Evolutionary conservation across 106 monocot species (phyloP), one percentile per base, ranked within the genome.

Genomic region (Dioscorea dumetorum): DNA sequence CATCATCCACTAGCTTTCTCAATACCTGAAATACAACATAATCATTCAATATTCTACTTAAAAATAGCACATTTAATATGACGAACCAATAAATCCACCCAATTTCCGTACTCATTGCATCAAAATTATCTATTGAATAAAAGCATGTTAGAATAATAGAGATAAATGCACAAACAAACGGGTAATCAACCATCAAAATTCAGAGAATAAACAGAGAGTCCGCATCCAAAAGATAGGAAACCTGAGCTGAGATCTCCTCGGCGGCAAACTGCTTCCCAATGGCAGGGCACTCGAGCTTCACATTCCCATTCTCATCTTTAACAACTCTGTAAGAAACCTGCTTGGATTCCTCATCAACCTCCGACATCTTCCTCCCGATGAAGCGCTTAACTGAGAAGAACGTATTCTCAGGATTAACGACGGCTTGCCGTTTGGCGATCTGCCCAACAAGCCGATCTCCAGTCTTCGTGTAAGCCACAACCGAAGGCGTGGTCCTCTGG

Each of bases 181-280:
- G 41, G 41, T 34, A 41, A 41, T 41, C 7, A 54, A 18, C 15
- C 12, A 54, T 18, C 18, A 19, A 54, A 54, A 54, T 54, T 54
- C 18, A 5, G 5, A 54, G 54, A 15, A 54, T 5, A 54, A 19
- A 12, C 9, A 15, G 6, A 41, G 10, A 41, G 41, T 41, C 6
- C 6, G 6, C 41, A 41, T 41, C 41, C 2, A 19, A 54, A 14
- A 54, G 15, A 54, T 54, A 54, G 15, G 5, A 54, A 14, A 95
- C 94, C 91, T 95, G 94, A 12, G 94, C 94, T 0, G 94, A 95
- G 24, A 95, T 91, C 81, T 95, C 94, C 76, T 95, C 94, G 1
- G 94, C 88, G 12, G 91, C 94, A 52, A 95, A 91, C 74, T 91
- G 91, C 74, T 95, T 95, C 41, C 94, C 94, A 50, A 91, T 95